Evolutionary conservation across 306 rosid species (phyloP).

Genomic region (Cicer bijugum): DNA sequence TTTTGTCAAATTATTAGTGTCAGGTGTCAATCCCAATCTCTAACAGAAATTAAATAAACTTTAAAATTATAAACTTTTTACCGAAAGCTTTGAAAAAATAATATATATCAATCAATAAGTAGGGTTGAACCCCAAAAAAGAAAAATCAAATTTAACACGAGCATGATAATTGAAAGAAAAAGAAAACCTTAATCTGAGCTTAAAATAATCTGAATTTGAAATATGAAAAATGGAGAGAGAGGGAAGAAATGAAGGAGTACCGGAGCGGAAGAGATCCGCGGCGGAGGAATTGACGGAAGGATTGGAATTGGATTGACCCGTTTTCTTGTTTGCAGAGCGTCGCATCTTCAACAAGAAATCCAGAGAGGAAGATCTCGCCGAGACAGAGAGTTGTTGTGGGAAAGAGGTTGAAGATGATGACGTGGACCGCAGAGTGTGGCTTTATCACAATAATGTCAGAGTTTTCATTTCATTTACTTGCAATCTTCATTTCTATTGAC

Average conservation of each 20-base stretch:
- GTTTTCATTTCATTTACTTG: neutral
- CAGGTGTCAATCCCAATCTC: neutral
- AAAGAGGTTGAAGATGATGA: conserved; percentile 45
- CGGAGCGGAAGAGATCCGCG: conserved; percentile 84
- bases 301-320: conserved; percentile 80
- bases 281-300: conserved; percentile 65
- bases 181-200: neutral
- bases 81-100: neutral
- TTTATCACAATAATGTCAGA: conserved; percentile 24
- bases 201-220: neutral
- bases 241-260: conserved; percentile 43
- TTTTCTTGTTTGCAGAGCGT: conserved; percentile 67
- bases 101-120: conserved; percentile 14
- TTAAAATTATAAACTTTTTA: conserved; percentile 1
- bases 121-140: neutral
- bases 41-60: neutral
- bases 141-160: conserved; percentile 17
- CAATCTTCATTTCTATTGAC: neutral
- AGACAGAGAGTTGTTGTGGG: conserved; percentile 6
- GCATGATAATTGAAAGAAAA: neutral
- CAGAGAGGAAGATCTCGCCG: conserved; percentile 32
- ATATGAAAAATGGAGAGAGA: neutral
- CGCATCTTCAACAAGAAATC: conserved; percentile 75
- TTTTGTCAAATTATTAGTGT: neutral
- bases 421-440: conserved; percentile 38